Percentiles rank a stretch among this genome's conserved stretches.
These are phyloP conservation scores for Dendrobium nobile DNA, from an alignment of 106 monocot genomes.

Conservation along the genomic window DNA sequence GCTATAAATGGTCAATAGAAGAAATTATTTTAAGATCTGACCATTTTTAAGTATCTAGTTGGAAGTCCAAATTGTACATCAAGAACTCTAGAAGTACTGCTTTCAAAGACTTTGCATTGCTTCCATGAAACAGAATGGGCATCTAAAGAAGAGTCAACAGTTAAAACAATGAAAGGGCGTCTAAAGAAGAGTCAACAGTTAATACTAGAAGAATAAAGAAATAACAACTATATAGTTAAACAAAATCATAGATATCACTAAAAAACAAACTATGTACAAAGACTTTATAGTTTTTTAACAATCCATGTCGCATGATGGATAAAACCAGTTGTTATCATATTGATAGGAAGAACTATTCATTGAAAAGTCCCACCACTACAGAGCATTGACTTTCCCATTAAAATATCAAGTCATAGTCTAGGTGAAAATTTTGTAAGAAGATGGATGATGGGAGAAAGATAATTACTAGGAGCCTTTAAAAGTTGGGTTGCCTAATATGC, in stretches of 20 bases:
- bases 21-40: slow-evolving; percentile 14
- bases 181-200: neutral
- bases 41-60: slow-evolving; percentile 61
- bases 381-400: neutral
- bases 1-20: neutral
- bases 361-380: neutral
- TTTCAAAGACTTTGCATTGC: slow-evolving; percentile 64
- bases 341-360: neutral
- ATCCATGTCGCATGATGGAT: neutral
- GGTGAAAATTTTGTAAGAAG: neutral
- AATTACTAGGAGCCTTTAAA: neutral
- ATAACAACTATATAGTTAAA: neutral
- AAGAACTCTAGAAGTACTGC: slow-evolving; percentile 32
- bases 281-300: neutral
- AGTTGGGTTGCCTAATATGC: neutral
- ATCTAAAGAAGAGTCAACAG: slow-evolving; percentile 23
- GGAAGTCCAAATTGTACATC: slow-evolving; percentile 66
- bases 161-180: neutral
- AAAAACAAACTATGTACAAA: neutral
- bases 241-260: slow-evolving; percentile 5
- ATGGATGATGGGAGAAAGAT: neutral
- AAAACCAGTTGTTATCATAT: neutral
- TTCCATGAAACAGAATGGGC: slow-evolving; percentile 59
- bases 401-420: neutral
- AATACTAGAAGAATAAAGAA: neutral